phyloP scores from a whole-genome alignment of 1,284 basidiomycete species.

The Malassezia nana region DNA sequence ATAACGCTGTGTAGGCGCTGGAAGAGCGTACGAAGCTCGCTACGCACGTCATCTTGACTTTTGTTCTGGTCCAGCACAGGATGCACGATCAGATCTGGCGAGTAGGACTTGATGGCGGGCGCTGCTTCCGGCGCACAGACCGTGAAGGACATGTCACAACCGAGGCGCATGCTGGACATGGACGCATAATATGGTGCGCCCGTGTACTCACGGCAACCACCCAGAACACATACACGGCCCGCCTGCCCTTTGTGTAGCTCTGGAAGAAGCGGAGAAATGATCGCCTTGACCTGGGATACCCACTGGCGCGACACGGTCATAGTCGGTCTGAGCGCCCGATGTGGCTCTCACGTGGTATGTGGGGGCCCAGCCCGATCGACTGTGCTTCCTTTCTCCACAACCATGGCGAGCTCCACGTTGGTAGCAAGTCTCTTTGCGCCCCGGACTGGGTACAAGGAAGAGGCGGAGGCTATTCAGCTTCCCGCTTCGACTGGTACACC shows the following conservation, averaged over 20 bases:
- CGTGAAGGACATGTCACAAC: slow-evolving; percentile 87
- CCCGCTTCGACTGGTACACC: slow-evolving; percentile 5
- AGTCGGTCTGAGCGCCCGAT: no score
- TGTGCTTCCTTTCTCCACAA: background rate
- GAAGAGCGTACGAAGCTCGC: slow-evolving; percentile 61
- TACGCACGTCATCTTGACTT: slow-evolving; percentile 49
- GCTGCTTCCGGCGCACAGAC: slow-evolving; percentile 82
- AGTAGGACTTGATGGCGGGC: slow-evolving; percentile 86
- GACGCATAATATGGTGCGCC: slow-evolving; percentile 74
- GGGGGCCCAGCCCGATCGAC: no score
- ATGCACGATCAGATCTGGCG: slow-evolving; percentile 87
- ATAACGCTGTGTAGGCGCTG: slow-evolving; percentile 80
- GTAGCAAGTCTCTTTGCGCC: background rate
- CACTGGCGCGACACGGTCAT: background rate
- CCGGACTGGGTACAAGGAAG: background rate
- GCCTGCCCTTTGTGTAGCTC: slow-evolving; percentile 92
- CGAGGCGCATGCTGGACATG: slow-evolving; percentile 49
- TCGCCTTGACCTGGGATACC: slow-evolving; percentile 54
- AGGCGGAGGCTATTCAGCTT: slow-evolving; percentile 7
- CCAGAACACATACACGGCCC: slow-evolving; percentile 84
- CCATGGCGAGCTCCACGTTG: background rate
- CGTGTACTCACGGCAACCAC: slow-evolving; percentile 85
- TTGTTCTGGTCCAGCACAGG: slow-evolving; percentile 58
- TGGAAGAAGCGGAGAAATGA: slow-evolving; percentile 74
- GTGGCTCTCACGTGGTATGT: no score